phyloP scores from a whole-genome alignment of 2,329 filamentous ascomycete species.

The Claviceps quebecensis region DNA sequence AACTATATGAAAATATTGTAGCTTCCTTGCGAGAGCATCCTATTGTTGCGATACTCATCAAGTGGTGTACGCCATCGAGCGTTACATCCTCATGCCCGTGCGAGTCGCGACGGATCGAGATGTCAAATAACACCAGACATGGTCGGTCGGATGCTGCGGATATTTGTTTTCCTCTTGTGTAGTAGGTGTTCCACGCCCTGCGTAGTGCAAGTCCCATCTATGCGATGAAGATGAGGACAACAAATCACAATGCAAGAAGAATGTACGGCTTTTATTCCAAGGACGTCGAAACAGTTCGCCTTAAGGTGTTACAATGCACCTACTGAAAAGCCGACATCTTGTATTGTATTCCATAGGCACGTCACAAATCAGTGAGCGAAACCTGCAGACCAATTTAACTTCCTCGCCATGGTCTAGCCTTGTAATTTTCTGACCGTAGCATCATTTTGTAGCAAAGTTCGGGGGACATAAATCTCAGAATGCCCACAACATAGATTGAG shows the following conservation, averaged over 20 bases:
- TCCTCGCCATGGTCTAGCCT: constrained; percentile 10
- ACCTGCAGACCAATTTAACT: constrained; percentile 12
- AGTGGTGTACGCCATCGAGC: constrained; percentile 6
- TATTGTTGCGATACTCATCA: too few relatives aligned
- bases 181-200: constrained; percentile 11
- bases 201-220: constrained; percentile 11
- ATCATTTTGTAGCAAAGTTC: constrained; percentile 5
- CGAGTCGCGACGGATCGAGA: constrained; percentile 12
- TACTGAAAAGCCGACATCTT: constrained; percentile 14
- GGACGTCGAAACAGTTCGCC: not conserved
- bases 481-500: constrained; percentile 33
- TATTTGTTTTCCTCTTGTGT: constrained; percentile 3
- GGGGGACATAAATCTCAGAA: constrained; percentile 25
- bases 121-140: constrained; percentile 12
- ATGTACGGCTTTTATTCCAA: constrained; percentile 8
- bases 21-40: too few relatives aligned
- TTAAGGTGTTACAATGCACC: constrained; percentile 8
- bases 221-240: constrained; percentile 13
- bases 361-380: constrained; percentile 2
- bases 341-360: constrained; percentile 1
- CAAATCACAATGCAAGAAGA: constrained; percentile 10
- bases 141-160: constrained; percentile 6
- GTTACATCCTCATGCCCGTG: constrained; percentile 11
- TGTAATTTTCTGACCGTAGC: constrained; percentile 7
- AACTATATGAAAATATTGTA: too few relatives aligned